Percentiles rank a stretch among this genome's conserved stretches.
Evolutionary conservation across 176 grass and related monocot genomes (phyloP).

Genomic region (Rhynchospora pubera): DNA sequence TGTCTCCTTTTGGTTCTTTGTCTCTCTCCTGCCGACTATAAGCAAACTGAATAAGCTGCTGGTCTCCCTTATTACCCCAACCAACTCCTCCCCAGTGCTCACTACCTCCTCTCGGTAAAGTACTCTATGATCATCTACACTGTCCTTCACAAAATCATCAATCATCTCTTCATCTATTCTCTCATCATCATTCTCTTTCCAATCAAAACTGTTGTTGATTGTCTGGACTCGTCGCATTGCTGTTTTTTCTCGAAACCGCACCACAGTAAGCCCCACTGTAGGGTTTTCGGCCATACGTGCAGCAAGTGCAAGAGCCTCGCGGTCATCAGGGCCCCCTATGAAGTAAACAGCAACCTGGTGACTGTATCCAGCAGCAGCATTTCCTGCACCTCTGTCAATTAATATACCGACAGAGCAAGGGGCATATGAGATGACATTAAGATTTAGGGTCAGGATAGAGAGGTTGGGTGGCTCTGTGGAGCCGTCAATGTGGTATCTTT

Average conservation of each 20-base stretch:
- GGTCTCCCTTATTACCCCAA: conserved; percentile 31
- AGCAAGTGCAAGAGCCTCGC: conserved; percentile 66
- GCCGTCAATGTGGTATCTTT: conserved; percentile 36
- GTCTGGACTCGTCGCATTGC: conserved; percentile 2
- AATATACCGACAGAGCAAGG: conserved; percentile 83
- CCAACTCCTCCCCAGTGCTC: conserved; percentile 48
- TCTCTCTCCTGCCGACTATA: conserved; percentile 55
- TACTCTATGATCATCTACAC: conserved; percentile 39
- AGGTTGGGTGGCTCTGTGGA: conserved; percentile 26
- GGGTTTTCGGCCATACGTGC: conserved; percentile 55
- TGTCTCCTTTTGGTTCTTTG: conserved; percentile 19
- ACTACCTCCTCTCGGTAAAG: conserved; percentile 42
- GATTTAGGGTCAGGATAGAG: conserved; percentile 42
- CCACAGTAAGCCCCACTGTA: conserved; percentile 36
- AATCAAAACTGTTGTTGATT: neutral
- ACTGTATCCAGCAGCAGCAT: neutral
- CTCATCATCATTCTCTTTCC: conserved; percentile 23
- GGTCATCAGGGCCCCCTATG: conserved; percentile 66
- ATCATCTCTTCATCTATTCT: conserved; percentile 40
- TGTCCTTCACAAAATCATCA: conserved; percentile 30
- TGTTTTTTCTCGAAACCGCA: conserved; percentile 39
- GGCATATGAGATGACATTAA: conserved; percentile 49
- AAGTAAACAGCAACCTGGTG: conserved; percentile 73
- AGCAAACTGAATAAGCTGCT: conserved; percentile 42
- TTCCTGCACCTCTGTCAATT: conserved; percentile 38